Conservation (phyloP, 2,329 filamentous ascomycete species). For the Ceratocystis lukuohia region DNA sequence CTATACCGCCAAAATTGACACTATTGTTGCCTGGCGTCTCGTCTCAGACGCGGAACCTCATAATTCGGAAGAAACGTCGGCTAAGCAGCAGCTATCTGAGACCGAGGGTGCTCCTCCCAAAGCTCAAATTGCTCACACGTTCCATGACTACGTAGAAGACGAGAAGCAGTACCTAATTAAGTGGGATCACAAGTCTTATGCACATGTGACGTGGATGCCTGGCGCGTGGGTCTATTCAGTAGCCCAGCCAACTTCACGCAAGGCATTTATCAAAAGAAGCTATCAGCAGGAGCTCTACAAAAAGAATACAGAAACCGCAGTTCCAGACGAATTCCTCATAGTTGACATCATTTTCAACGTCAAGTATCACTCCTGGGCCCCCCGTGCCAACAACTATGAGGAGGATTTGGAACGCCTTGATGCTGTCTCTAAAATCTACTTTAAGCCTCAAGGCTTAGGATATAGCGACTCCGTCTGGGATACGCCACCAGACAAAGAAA, state of each 20-base stretch:
- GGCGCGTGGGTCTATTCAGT: conserved; percentile 79
- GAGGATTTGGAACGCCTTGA: conserved; percentile 58
- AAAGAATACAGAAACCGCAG: conserved; percentile 60
- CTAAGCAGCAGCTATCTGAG: neutral
- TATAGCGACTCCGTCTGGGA: conserved; percentile 94
- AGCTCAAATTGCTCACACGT: neutral
- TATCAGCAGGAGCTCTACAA: conserved; percentile 44
- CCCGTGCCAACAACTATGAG: conserved; percentile 34
- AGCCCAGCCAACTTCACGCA: conserved; percentile 49
- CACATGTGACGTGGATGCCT: conserved; percentile 72
- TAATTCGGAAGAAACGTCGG: conserved; percentile 18
- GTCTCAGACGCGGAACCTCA: conserved; percentile 21
- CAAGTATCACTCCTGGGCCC: conserved; percentile 33
- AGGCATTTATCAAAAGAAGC: conserved; percentile 61
- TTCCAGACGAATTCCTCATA: conserved; percentile 74
- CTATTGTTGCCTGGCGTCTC: conserved; percentile 82
- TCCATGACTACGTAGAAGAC: conserved; percentile 42
- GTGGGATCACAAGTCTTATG: conserved; percentile 71
- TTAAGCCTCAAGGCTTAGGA: conserved; percentile 84
- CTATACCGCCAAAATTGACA: conserved; percentile 52
- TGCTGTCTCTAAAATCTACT: conserved; percentile 58
- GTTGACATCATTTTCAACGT: conserved; percentile 84
- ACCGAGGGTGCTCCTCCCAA: neutral
- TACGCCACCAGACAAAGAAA: conserved; percentile 54
- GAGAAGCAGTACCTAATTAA: conserved; percentile 88